Conservation (phyloP, 768 basidiomycete genomes). For the Peribolospora kevripleyi region DNA sequence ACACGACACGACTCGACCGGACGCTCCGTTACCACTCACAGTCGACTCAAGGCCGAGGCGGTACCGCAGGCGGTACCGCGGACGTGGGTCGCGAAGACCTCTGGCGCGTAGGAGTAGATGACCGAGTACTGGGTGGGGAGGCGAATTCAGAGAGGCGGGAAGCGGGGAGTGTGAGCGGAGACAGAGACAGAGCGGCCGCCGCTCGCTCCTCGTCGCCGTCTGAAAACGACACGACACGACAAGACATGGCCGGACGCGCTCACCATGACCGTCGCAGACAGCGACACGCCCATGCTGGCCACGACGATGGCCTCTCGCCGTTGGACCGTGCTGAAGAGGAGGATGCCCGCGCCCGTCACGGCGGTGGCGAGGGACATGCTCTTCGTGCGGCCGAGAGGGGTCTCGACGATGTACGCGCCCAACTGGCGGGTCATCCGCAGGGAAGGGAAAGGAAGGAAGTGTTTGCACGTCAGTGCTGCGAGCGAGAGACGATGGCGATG, state of each 20-base stretch:
- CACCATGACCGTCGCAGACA: conserved; percentile 41
- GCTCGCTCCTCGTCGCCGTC: conserved; percentile 41
- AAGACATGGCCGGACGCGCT: conserved; percentile 11
- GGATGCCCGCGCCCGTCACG: conserved; percentile 47
- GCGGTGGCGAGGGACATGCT: conserved; percentile 55
- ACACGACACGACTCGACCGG: no score
- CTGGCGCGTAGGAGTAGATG: conserved; percentile 43
- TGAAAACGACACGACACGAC: not conserved
- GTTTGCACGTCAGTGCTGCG: not conserved
- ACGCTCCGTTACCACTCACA: conserved; percentile 27
- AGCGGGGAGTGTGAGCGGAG: no score
- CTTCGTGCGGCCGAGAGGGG: conserved; percentile 34
- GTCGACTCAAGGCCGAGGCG: conserved; percentile 59
- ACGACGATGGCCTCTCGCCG: conserved; percentile 35
- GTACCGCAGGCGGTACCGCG: conserved; percentile 73
- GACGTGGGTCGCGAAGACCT: conserved; percentile 43
- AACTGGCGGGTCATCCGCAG: conserved; percentile 26
- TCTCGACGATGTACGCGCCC: conserved; percentile 62
- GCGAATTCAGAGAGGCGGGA: not conserved
- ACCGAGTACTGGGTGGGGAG: conserved; percentile 12
- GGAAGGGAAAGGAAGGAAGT: not conserved
- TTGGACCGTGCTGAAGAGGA: conserved; percentile 38
- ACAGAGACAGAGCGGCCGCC: no score
- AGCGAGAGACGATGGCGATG: not conserved
- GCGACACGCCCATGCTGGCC: conserved; percentile 45